Evolutionary conservation across 177 flowering plant species (phyloP), one percentile per base, ranked within the genome.

Genomic region (Tripterygium wilfordii): DNA sequence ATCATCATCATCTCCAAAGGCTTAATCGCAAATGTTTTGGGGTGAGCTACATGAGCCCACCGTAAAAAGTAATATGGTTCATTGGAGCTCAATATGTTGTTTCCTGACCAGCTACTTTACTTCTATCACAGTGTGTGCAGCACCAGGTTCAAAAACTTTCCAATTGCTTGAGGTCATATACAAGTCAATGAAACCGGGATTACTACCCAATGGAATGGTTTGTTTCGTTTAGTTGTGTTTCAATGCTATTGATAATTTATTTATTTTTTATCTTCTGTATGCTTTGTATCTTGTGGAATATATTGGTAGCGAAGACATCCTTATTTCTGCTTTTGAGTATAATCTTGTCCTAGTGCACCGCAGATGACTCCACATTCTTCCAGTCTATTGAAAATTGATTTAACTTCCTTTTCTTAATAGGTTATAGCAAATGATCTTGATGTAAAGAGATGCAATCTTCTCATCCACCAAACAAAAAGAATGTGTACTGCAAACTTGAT

Each of bases 141-240:
- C 99, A 48, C 99, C 99, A 3, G 99, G 99, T 41, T 94, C 99
- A 38, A 94, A 94, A 73, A 94, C 99, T 39, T 94, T 87, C 70
- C 99, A 94, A 58, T 67, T 94, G 52, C 88, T 94, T 36, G 99
- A 94, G 80, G 87, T 85, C 40, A 85, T 94, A 37, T 79, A 94
- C 62, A 80, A 72, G 35, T 70, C 89, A 48, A 50, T 66, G 25
- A 63, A 69, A 51, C 63, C 86, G 46, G 92, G 85, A 60, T 50
- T 57, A 10, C 67, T 94, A 48, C 99, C 99, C 49, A 45, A 65
- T 56, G 99, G 99, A 74, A 67, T 94, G 99, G 99, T 94, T 18
- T 36, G 49, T 43, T 21, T 22, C 18, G 18, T 40, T 30, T 38
- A n/a, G n/a, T n/a, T n/a, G n/a, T n/a, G n/a, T n/a, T n/a, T n/a